A percentile compares a stretch with the other conserved stretches of the same genome.
Evolutionary conservation across 1,139 yeast genomes (phyloP).

Genomic region (Schizosaccharomyces versatilis): DNA sequence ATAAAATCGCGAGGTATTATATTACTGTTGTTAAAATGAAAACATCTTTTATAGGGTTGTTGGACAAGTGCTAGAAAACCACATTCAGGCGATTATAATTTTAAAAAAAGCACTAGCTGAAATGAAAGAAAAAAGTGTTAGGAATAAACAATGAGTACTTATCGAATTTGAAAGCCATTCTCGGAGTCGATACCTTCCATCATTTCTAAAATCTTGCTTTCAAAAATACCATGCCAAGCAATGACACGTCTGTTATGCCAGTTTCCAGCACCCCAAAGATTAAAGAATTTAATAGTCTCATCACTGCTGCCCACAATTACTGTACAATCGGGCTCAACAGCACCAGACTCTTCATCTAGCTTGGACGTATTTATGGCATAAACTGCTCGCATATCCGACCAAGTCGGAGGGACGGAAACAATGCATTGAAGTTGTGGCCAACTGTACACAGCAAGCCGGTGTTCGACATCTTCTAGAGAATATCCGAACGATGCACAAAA

Average conservation of each 20-base stretch:
- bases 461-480: conserved; percentile 30
- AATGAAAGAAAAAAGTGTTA: conserved; percentile 2
- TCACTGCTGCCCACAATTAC: conserved; percentile 60
- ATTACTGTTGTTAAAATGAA: no score
- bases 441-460: conserved; percentile 33
- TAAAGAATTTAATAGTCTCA: conserved; percentile 50
- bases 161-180: conserved; percentile 13
- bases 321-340: conserved; percentile 9
- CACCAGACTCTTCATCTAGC: conserved; percentile 24
- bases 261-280: conserved; percentile 31
- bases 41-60: no score
- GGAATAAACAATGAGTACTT: background rate
- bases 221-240: conserved; percentile 23
- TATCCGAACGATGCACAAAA: conserved; percentile 66
- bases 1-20: no score
- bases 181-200: conserved; percentile 25
- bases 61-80: no score
- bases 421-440: conserved; percentile 40
- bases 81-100: no score
- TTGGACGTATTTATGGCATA: conserved; percentile 43
- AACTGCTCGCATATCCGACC: conserved; percentile 33
- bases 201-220: conserved; percentile 33
- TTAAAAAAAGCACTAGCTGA: background rate
- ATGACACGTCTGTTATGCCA: conserved; percentile 11
- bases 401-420: conserved; percentile 28